phyloP scores from a whole-genome alignment of 2,329 filamentous ascomycete species.

The Botrytis cinerea region DNA sequence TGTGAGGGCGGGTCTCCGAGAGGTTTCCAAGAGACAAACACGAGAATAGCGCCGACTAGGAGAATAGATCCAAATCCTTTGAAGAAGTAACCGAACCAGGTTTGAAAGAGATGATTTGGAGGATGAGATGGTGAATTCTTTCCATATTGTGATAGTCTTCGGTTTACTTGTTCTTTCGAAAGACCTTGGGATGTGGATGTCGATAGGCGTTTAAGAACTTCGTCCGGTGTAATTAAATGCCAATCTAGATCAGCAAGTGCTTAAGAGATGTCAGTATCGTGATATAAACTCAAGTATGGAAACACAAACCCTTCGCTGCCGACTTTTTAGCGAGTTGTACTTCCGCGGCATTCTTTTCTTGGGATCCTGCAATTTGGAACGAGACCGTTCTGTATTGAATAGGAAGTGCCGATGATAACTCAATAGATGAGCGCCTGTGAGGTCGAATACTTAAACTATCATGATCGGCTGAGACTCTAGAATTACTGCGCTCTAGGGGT shows the following conservation, averaged over 20 bases:
- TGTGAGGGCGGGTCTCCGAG: conserved; percentile 67
- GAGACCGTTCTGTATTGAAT: conserved; percentile 56
- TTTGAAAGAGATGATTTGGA: conserved; percentile 40
- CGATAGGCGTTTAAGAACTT: conserved; percentile 58
- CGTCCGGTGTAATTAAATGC: conserved; percentile 60
- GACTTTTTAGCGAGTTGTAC: conserved; percentile 45
- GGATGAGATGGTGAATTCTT: conserved; percentile 66
- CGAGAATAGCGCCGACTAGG: conserved; percentile 65
- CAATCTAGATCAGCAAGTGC: conserved; percentile 62
- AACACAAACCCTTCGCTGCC: conserved; percentile 47
- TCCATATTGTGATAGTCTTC: conserved; percentile 61
- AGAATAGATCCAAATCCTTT: conserved; percentile 74
- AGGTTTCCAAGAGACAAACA: conserved; percentile 74
- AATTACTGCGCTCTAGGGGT: neutral
- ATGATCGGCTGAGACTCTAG: neutral
- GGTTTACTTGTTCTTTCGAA: conserved; percentile 55
- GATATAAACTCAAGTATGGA: neutral
- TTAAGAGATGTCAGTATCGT: neutral
- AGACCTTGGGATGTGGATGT: conserved; percentile 59
- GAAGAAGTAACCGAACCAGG: conserved; percentile 65
- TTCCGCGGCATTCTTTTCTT: conserved; percentile 48
- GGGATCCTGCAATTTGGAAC: conserved; percentile 57
- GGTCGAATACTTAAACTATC: conserved; percentile 5
- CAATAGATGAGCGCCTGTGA: conserved; percentile 35
- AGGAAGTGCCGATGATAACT: conserved; percentile 47